A percentile compares a stretch with the other conserved stretches of the same genome.
Conservation (phyloP, 2,329 filamentous ascomycete species). For the Fusarium sp. region DNA sequence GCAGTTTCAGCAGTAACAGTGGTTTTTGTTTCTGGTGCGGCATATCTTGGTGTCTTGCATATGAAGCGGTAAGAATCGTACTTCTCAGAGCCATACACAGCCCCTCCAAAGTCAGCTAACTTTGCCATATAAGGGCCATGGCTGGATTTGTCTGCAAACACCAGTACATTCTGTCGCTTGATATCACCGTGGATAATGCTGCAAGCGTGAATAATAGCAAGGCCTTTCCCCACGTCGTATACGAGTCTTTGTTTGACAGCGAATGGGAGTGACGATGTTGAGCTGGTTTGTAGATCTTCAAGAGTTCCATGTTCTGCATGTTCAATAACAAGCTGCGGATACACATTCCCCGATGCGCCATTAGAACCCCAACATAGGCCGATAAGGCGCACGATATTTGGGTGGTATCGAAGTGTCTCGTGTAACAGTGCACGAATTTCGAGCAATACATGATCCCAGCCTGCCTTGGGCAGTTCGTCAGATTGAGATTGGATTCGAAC, state of each 20-base stretch:
- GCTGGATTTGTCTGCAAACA: too few species aligned
- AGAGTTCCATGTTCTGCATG: neutral
- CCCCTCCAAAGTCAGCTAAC: neutral
- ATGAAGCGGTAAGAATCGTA: constrained; percentile 13
- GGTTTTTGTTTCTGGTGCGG: constrained; percentile 1
- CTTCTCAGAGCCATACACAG: constrained; percentile 1
- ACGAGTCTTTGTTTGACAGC: neutral
- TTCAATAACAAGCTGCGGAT: neutral
- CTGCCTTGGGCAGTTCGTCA: neutral
- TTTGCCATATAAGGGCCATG: too few species aligned
- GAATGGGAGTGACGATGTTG: neutral
- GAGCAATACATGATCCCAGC: constrained; percentile 7
- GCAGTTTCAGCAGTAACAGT: neutral
- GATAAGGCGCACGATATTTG: neutral
- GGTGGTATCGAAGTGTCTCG: neutral
- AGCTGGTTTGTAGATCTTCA: neutral
- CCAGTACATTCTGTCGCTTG: neutral
- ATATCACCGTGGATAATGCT: constrained; percentile 3
- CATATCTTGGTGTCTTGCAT: constrained; percentile 6
- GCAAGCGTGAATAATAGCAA: neutral
- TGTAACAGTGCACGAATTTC: constrained; percentile 8
- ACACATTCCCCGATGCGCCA: neutral
- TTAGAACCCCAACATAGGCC: neutral
- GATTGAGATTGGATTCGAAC: neutral
- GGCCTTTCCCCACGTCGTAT: constrained; percentile 1